Percentiles rank a stretch among this genome's conserved stretches.
Evolutionary conservation across 345 rosid genomes (phyloP).

Genomic region (Salix koriyanagi): DNA sequence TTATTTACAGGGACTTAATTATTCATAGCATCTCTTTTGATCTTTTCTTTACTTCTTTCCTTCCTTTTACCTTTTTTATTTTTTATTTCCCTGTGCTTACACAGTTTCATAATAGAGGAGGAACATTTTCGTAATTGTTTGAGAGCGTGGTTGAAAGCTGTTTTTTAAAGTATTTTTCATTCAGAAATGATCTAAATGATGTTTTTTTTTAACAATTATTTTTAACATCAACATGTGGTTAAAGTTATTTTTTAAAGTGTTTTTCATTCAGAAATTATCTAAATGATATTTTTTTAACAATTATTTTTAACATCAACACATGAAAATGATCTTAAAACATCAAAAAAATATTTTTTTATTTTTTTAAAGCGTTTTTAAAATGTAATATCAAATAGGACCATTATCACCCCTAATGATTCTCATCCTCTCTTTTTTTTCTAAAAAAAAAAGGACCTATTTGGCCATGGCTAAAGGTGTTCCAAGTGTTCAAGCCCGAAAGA

Average conservation of each 20-base stretch:
- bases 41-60: not conserved
- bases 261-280: too few relatives aligned
- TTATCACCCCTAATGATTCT: constrained; percentile 17
- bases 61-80: not conserved
- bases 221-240: too few relatives aligned
- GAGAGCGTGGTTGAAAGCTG: accelerated
- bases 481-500: constrained; percentile 14
- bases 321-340: too few relatives aligned
- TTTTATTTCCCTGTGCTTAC: not conserved
- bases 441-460: constrained; percentile 2
- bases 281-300: too few relatives aligned
- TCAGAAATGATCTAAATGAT: too few relatives aligned
- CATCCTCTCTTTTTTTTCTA: not conserved
- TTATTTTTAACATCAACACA: too few relatives aligned
- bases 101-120: constrained; percentile 12
- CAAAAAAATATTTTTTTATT: too few relatives aligned
- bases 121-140: not conserved
- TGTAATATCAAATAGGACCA: not conserved
- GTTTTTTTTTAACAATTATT: too few relatives aligned
- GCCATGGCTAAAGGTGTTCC: constrained; percentile 24
- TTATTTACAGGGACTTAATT: not conserved
- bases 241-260: too few relatives aligned
- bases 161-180: too few relatives aligned
- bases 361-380: too few relatives aligned
- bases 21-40: not conserved